Base-by-base conservation (phyloP, 1,284 basidiomycete species). In the Rhodofomes roseus region DNA sequence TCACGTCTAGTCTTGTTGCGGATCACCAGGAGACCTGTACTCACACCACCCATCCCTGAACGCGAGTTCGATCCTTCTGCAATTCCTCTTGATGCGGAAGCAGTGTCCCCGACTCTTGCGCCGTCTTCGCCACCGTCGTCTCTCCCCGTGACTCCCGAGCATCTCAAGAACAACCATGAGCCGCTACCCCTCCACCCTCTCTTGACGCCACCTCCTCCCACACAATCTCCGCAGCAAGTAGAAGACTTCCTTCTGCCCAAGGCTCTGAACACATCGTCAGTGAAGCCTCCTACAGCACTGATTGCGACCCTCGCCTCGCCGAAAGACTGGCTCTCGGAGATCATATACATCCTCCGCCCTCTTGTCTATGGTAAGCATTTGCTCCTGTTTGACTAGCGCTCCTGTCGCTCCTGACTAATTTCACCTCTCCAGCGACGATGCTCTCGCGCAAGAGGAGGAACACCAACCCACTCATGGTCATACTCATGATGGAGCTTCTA, bases 191-290 rank as follows among this genome's bases (percentile, higher is more conserved):
- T 75, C 20, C 85, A 85, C 70, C 76, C 84, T 1, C 76, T 91
- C 58, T 76, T 90, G 43, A 78, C 80, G 6, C 76, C 76, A 9
- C 78, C 83, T 25, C 80, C 84, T 18, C 79, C 79, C 14, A 74
- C 75, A 44, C 79, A 75, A 39, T 78, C 80, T 1, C 81, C 83
- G 48, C 74, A 79, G 16, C 79, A 84, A 4, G 81, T 88, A 9
- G 90, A 93, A 70, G 90, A 92, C 55, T 92, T 83, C 68, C 78
- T 93, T 20, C 76, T 92, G 25, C 82, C 89, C n/a, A 92, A 91
- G 71, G 90, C 90, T 3, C 74, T 93, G 59, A 85, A 85, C 18
- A 82, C 87, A 22, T 79, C 86, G 25, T 83, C 85, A 44, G 87
- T 92, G 57, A 89, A 84, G 67, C 82, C 84, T 36, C 85, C 89